These are phyloP conservation scores for Danielozyma ontarioensis DNA, from an alignment of 805 yeast species.

Conservation along the genomic window DNA sequence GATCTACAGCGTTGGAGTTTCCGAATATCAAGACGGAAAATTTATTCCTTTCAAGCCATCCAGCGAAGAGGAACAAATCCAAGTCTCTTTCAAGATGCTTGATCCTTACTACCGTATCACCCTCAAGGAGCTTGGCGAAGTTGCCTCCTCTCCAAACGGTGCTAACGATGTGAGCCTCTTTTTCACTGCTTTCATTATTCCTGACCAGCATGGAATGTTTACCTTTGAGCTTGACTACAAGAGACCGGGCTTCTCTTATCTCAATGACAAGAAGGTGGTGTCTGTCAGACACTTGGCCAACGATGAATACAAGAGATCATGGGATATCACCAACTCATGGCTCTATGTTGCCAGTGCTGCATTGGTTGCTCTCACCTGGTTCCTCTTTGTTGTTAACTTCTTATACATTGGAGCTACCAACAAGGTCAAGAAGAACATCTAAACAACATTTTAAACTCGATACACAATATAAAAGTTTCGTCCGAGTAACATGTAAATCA, in stretches of 20 bases:
- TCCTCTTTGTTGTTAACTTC: constrained; percentile 67
- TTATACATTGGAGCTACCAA: constrained; percentile 35
- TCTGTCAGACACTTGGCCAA: constrained; percentile 92
- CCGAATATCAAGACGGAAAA: constrained; percentile 38
- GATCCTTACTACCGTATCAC: constrained; percentile 91
- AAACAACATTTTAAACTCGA: too few relatives aligned
- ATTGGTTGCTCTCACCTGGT: constrained; percentile 71
- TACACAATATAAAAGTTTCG: too few relatives aligned
- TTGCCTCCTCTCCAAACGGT: constrained; percentile 27
- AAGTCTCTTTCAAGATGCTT: constrained; percentile 81
- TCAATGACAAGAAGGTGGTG: constrained; percentile 62
- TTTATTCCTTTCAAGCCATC: constrained; percentile 63
- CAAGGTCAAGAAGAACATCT: constrained; percentile 20
- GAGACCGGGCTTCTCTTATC: constrained; percentile 68
- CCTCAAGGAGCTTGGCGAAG: constrained; percentile 41
- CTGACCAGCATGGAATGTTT: constrained; percentile 97
- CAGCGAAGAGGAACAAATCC: constrained; percentile 51
- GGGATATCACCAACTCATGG: constrained; percentile 93
- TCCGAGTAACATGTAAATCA: too few relatives aligned
- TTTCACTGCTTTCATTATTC: constrained; percentile 59
- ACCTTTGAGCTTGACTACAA: constrained; percentile 75
- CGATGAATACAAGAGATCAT: constrained; percentile 89
- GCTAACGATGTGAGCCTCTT: constrained; percentile 46
- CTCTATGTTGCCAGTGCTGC: constrained; percentile 72
- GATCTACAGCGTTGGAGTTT: constrained; percentile 46